Evolutionary conservation across 306 rosid species (phyloP), one percentile per base, ranked within the genome.

Genomic region (Mimosa bimucronata): DNA sequence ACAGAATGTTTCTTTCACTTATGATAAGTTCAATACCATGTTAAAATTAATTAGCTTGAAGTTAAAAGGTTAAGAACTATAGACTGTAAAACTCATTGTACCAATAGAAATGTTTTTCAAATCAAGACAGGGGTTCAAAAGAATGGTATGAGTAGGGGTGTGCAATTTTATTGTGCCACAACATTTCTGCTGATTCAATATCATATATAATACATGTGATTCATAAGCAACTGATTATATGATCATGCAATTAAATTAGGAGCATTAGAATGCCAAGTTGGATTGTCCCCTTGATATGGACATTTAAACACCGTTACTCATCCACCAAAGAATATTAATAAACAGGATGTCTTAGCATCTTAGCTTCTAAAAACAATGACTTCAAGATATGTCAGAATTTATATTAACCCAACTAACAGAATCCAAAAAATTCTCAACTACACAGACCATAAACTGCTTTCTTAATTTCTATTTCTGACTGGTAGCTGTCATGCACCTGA

Each of bases 251-350:
- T 6, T 34, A 6, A 46, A 46, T 58, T 23, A 26, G 26, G 45
- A 28, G 13, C 30, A 53, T 64, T 62, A 53, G 40, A 30, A 60
- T 55, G 55, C 57, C 37, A 44, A 70, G 68, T 80, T 77, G n/a
- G n/a, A 79, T 9, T 72, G 37, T 67, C 60, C 66, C 72, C 40
- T 26, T 29, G 80, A 8, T 21, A 76, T 73, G 61, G 62, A 55
- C 62, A 21, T 55, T 80, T 76, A 61, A 25, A 83, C 71, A 73
- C 52, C 40, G 15, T 37, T 82, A 53, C 74, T 69, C 76, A 80
- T 57, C 79, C 34, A 55, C 80, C 73, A 68, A 73, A 77, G 62
- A 67, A 68, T 68, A 80, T 83, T 67, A 34, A 48, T 34, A 53
- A 72, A 77, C 45, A 58, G 67, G 34, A 45, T n/a, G 38, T 34